Conservation (phyloP, 441 rosid genomes). For the Geranium incanum region DNA sequence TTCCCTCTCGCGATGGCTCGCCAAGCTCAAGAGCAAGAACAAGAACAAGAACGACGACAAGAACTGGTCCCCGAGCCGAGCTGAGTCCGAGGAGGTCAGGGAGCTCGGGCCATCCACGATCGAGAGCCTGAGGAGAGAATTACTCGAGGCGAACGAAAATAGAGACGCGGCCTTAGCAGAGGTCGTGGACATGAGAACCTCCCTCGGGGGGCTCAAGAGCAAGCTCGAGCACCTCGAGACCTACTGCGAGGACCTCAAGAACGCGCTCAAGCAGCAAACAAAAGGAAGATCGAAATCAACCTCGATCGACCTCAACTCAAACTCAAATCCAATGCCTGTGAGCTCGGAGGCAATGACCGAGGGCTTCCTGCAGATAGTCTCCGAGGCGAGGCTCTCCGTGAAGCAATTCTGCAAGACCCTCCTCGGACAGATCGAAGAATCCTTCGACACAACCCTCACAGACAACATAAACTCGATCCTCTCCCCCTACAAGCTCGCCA, state of each 20-base stretch:
- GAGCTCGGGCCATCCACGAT: constrained; percentile 44
- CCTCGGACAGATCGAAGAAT: constrained; percentile 56
- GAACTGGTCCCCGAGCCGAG: constrained; percentile 39
- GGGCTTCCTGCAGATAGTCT: constrained; percentile 82
- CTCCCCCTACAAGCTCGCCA: constrained; percentile 55
- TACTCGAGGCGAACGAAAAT: constrained; percentile 64
- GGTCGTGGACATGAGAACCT: constrained; percentile 70
- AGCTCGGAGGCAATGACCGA: constrained; percentile 81
- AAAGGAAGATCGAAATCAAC: constrained; percentile 20
- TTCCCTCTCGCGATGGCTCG: constrained; percentile 64
- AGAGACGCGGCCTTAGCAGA: constrained; percentile 66
- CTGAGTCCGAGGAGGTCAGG: constrained; percentile 72
- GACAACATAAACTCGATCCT: constrained; percentile 55
- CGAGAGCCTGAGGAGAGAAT: constrained; percentile 61
- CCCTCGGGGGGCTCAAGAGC: constrained; percentile 57
- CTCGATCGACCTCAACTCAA: too few relatives aligned
- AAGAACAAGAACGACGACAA: constrained; percentile 29
- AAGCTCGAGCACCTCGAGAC: constrained; percentile 74
- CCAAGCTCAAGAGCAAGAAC: constrained; percentile 65
- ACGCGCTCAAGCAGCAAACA: constrained; percentile 46
- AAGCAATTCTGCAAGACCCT: constrained; percentile 85
- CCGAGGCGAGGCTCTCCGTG: constrained; percentile 83
- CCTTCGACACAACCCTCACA: constrained; percentile 50
- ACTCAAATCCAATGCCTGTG: constrained; percentile 45
- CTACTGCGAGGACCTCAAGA: constrained; percentile 75